A percentile compares a stretch with the other conserved stretches of the same genome.
These are phyloP conservation scores for Globisporangium abappressorium DNA, from an alignment of 352 stramenopile genomes.

Conservation along the genomic window DNA sequence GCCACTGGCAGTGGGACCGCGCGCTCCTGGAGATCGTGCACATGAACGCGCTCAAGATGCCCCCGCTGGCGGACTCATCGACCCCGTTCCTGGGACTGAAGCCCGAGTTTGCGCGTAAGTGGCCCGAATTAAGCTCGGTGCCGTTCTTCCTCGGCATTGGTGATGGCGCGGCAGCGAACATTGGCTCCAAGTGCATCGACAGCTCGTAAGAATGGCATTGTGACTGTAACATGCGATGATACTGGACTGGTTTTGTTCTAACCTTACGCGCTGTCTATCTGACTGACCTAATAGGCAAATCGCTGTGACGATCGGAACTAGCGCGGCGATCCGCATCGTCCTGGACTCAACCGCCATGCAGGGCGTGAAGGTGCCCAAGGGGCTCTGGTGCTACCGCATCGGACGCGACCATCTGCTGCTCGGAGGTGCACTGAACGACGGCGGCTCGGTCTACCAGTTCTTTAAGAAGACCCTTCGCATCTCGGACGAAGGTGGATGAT, in stretches of 20 bases:
- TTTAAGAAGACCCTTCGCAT: constrained; percentile 72
- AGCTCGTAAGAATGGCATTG: constrained; percentile 31
- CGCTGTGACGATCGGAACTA: constrained; percentile 93
- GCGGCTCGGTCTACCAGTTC: constrained; percentile 95
- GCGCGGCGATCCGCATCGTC: constrained; percentile 90
- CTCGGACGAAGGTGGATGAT: constrained; percentile 39
- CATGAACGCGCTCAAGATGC: constrained; percentile 73
- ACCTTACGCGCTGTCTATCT: background rate
- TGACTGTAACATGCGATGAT: background rate
- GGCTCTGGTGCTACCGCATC: constrained; percentile 95
- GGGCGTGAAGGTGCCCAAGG: constrained; percentile 72
- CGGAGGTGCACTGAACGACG: constrained; percentile 94
- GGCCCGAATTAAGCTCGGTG: constrained; percentile 63
- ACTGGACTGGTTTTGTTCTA: background rate
- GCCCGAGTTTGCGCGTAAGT: constrained; percentile 53
- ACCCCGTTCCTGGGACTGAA: constrained; percentile 56
- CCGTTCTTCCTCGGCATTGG: constrained; percentile 90
- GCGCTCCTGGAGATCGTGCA: constrained; percentile 69
- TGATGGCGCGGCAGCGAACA: constrained; percentile 93
- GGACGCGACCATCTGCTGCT: constrained; percentile 83
- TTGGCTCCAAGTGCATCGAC: constrained; percentile 92
- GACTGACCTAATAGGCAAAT: constrained; percentile 55
- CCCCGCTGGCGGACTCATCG: constrained; percentile 62
- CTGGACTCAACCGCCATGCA: constrained; percentile 49
- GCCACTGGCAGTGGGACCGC: constrained; percentile 80